Evolutionary conservation across 2,329 filamentous ascomycete species (phyloP).

Genomic region (Paecilomyces dactylethromorphus): DNA sequence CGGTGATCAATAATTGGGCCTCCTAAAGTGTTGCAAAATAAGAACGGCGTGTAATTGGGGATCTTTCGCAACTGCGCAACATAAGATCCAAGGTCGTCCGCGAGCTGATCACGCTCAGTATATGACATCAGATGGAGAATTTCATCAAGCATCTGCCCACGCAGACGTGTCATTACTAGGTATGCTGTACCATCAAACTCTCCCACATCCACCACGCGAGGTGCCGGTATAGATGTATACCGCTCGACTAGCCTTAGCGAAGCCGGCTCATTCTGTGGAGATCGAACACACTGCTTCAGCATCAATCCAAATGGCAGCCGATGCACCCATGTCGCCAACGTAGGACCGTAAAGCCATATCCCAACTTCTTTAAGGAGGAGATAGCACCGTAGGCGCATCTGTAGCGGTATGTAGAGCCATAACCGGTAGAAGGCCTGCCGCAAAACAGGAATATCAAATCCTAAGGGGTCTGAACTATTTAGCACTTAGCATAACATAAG

Average conservation of each 20-base stretch:
- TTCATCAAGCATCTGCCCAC: constrained; percentile 1
- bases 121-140: constrained; percentile 4
- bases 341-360: not conserved
- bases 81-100: constrained; percentile 3
- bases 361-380: not conserved
- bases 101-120: constrained; percentile 1
- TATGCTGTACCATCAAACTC: not conserved
- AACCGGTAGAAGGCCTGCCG: not conserved
- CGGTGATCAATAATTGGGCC: constrained; percentile 3
- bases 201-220: not conserved
- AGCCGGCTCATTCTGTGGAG: not conserved
- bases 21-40: constrained; percentile 3
- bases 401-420: not conserved
- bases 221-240: not conserved
- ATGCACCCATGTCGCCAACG: not conserved
- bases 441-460: not conserved
- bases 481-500: not conserved
- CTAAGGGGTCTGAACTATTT: not conserved
- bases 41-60: not conserved
- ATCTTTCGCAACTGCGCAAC: constrained; percentile 2
- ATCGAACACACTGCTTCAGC: not conserved
- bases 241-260: not conserved
- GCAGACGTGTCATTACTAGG: not conserved
- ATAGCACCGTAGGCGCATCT: not conserved
- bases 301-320: not conserved